Percentiles rank a stretch among this genome's conserved stretches.
Evolutionary conservation across 768 basidiomycete species (phyloP).

Genomic region (Macrocybe gigantea): DNA sequence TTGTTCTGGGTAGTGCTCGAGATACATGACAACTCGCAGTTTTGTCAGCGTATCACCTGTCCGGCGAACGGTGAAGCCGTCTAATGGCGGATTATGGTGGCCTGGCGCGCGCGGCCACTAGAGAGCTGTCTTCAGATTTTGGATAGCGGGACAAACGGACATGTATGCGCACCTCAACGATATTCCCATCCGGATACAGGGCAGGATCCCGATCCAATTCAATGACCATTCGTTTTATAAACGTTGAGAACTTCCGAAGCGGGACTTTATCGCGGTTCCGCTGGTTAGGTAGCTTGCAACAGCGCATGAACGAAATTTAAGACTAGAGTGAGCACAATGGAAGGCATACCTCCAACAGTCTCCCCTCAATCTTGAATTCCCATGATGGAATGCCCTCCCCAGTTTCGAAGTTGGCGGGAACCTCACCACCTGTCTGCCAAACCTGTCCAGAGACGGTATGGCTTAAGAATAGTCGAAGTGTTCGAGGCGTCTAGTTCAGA

Average conservation of each 20-base stretch:
- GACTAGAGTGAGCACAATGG: background rate
- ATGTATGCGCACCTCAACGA: conserved; percentile 66
- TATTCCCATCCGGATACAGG: conserved; percentile 79
- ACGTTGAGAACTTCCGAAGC: conserved; percentile 76
- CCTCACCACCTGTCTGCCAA: conserved; percentile 68
- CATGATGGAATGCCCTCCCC: conserved; percentile 89
- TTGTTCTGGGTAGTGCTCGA: conserved; percentile 85
- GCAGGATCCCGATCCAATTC: conserved; percentile 84
- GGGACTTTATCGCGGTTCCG: conserved; percentile 56
- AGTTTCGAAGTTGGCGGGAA: conserved; percentile 59
- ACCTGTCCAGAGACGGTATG: conserved; percentile 82
- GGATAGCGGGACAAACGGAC: background rate
- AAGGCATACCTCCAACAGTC: conserved; percentile 67
- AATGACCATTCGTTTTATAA: conserved; percentile 78
- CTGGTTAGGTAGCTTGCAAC: conserved; percentile 48
- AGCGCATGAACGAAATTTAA: conserved; percentile 1
- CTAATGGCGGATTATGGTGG: conserved; percentile 54
- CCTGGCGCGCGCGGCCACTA: conserved; percentile 63
- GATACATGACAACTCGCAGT: conserved; percentile 76
- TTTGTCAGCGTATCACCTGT: conserved; percentile 76
- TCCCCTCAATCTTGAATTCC: conserved; percentile 82
- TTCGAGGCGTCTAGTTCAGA: conserved; percentile 65
- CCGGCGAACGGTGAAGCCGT: conserved; percentile 83
- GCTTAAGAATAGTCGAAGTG: conserved; percentile 79
- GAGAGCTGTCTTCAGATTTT: background rate